Evolutionary conservation across 805 yeast species (phyloP).

Genomic region (Tetrapisispora pingtungensis): DNA sequence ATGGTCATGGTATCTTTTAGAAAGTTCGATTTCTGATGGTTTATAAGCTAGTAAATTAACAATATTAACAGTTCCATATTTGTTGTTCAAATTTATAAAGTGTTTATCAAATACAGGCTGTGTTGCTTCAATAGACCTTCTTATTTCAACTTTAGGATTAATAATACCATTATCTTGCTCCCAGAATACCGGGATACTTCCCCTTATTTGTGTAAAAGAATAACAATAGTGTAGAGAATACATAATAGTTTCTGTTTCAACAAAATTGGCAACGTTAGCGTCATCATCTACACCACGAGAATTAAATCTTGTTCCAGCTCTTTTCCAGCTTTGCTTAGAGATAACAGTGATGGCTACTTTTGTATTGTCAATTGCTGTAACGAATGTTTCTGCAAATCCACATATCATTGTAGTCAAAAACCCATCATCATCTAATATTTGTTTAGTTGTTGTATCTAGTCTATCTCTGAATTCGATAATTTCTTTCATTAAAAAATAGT

Average conservation of each 20-base stretch:
- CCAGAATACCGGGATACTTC: constrained; percentile 95
- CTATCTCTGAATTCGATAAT: constrained; percentile 63
- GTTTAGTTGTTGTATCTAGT: constrained; percentile 47
- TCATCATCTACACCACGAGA: constrained; percentile 93
- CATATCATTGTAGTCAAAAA: constrained; percentile 86
- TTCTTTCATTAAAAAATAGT: constrained; percentile 78
- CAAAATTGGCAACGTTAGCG: constrained; percentile 92
- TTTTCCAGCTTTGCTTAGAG: constrained; percentile 87
- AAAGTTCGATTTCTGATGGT: constrained; percentile 62
- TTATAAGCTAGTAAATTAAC: constrained; percentile 76
- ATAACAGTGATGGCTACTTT: constrained; percentile 58
- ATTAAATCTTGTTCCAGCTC: constrained; percentile 93
- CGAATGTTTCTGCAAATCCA: constrained; percentile 82
- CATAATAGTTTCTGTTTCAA: constrained; percentile 79
- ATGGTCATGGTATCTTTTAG: constrained; percentile 55
- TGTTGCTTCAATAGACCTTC: constrained; percentile 84
- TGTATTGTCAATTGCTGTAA: constrained; percentile 30
- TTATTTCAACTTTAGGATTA: constrained; percentile 77
- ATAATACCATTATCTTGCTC: constrained; percentile 88
- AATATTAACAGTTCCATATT: constrained; percentile 79
- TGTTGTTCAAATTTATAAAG: constrained; percentile 54
- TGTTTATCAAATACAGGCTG: constrained; percentile 84
- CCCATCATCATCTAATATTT: constrained; percentile 58
- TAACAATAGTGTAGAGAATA: constrained; percentile 46
- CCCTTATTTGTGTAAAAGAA: constrained; percentile 81